phyloP scores from a whole-genome alignment of 2,329 filamentous ascomycete genomes.

The Dothiorella sarmentorum region DNA sequence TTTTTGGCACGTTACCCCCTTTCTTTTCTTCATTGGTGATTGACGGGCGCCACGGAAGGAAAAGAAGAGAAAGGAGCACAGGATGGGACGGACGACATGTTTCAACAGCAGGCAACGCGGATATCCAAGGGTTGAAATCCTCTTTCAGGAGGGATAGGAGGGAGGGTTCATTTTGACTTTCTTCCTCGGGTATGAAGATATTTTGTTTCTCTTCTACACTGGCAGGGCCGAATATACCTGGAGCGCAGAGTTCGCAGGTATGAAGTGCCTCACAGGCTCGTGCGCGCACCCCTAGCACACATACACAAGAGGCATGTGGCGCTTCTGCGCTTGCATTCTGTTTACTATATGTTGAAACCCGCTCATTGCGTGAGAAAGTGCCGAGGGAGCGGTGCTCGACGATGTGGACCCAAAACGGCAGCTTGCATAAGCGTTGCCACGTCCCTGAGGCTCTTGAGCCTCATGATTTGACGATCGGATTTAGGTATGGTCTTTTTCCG shows the following conservation, averaged over 20 bases:
- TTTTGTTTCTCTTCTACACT: background rate
- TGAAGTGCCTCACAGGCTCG: background rate
- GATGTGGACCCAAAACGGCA: background rate
- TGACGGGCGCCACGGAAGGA: slow-evolving; percentile 5
- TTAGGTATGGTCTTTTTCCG: background rate
- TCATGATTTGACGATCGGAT: background rate
- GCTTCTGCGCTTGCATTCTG: background rate
- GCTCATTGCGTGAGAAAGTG: background rate
- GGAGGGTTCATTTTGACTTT: background rate
- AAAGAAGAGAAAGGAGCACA: slow-evolving; percentile 15
- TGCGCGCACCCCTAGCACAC: background rate
- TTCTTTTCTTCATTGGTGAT: background rate
- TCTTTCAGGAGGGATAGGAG: slow-evolving; percentile 1
- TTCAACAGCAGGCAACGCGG: background rate
- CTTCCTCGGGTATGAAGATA: background rate
- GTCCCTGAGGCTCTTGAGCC: background rate
- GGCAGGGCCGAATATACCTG: too few relatives aligned
- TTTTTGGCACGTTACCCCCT: slow-evolving; percentile 2
- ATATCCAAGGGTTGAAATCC: background rate
- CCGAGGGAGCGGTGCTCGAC: background rate
- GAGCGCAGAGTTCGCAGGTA: background rate
- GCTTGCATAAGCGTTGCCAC: background rate
- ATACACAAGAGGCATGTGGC: background rate
- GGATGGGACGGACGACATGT: background rate
- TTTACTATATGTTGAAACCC: background rate